Conservation (phyloP, 495 filamentous ascomycete species). For the Jackrogersella minutella region DNA sequence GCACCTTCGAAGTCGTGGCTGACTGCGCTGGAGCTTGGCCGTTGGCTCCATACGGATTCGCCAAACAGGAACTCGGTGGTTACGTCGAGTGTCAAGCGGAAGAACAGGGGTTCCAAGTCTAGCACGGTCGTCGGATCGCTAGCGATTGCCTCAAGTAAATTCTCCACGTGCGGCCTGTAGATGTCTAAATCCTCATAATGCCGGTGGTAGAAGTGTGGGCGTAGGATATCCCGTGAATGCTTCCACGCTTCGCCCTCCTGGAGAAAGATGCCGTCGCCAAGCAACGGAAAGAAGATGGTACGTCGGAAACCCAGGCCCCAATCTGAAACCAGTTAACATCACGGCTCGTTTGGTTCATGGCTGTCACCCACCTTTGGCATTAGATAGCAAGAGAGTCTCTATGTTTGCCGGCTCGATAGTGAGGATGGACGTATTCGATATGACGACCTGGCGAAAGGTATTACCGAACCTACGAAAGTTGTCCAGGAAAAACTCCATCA, state of each 20-base stretch:
- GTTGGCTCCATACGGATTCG: conserved; percentile 54
- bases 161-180: conserved; percentile 68
- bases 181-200: conserved; percentile 67
- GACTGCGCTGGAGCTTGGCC: conserved; percentile 28
- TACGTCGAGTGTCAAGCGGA: conserved; percentile 69
- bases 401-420: conserved; percentile 33
- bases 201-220: conserved; percentile 68
- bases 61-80: conserved; percentile 79
- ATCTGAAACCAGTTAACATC: conserved; percentile 19
- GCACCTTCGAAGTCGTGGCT: conserved; percentile 28
- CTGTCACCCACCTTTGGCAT: conserved; percentile 24
- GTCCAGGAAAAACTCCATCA: conserved; percentile 37
- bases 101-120: conserved; percentile 72
- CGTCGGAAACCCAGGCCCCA: conserved; percentile 36
- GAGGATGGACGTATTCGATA: conserved; percentile 25
- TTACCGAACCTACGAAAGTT: conserved; percentile 32
- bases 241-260: conserved; percentile 72
- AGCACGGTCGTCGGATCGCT: conserved; percentile 30
- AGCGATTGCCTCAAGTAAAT: conserved; percentile 45
- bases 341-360: not conserved
- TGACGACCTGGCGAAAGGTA: conserved; percentile 27
- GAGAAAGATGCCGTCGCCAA: conserved; percentile 77
- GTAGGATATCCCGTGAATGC: conserved; percentile 66
- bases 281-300: conserved; percentile 58
- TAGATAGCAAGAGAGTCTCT: conserved; percentile 18